These are phyloP conservation scores for Nasturtium officinale DNA, from an alignment of 345 rosid species.

Conservation along the genomic window DNA sequence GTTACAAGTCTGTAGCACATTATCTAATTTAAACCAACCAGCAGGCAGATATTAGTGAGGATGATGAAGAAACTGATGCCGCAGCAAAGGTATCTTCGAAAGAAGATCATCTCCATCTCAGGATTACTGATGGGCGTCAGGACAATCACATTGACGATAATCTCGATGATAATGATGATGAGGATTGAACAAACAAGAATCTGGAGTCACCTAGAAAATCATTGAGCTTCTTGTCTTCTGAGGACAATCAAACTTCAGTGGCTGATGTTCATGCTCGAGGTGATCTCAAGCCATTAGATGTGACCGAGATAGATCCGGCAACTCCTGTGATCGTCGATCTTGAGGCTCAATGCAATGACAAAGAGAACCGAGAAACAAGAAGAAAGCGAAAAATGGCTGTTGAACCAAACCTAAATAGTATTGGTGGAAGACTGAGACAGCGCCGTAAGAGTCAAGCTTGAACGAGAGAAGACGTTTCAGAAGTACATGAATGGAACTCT, in stretches of 20 bases:
- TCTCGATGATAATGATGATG: not conserved
- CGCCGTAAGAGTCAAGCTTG: slow-evolving; percentile 34
- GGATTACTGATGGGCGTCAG: slow-evolving; percentile 26
- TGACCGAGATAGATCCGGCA: slow-evolving; percentile 27
- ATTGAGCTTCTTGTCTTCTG: slow-evolving; percentile 31
- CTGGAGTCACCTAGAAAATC: slow-evolving; percentile 24
- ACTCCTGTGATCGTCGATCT: slow-evolving; percentile 23
- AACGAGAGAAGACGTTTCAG: not conserved
- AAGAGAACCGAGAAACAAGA: not conserved
- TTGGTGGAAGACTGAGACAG: slow-evolving; percentile 55
- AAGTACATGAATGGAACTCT: slow-evolving; percentile 3
- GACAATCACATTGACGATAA: slow-evolving; percentile 16
- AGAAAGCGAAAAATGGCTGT: slow-evolving; percentile 26
- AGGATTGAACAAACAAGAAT: slow-evolving; percentile 16
- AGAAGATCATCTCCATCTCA: slow-evolving; percentile 20
- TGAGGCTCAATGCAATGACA: not conserved
- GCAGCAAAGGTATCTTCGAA: slow-evolving; percentile 24
- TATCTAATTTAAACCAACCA: slow-evolving; percentile 68
- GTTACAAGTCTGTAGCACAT: slow-evolving; percentile 95
- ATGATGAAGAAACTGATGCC: slow-evolving; percentile 37
- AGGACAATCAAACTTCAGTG: slow-evolving; percentile 20
- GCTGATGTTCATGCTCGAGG: slow-evolving; percentile 4
- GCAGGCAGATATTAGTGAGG: slow-evolving; percentile 42
- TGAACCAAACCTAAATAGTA: slow-evolving; percentile 48
- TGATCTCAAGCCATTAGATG: slow-evolving; percentile 25